Conservation (phyloP, 805 yeast genomes). For the Pichia rugopelliculosa region DNA sequence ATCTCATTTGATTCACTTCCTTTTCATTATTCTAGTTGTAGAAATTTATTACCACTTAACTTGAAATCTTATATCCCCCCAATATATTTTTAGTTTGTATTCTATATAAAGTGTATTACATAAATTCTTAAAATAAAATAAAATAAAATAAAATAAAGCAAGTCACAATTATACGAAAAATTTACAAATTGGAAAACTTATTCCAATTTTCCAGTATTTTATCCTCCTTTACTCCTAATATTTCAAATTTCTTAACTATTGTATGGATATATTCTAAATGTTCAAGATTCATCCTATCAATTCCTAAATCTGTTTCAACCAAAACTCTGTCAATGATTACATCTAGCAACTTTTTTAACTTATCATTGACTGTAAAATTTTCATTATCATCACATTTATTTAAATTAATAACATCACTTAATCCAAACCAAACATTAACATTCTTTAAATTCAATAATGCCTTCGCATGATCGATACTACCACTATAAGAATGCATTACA, state of each 20-base stretch:
- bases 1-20: too few relatives aligned
- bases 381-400: conserved; percentile 11
- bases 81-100: not conserved
- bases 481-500: conserved; percentile 80
- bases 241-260: not conserved
- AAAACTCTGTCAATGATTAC: conserved; percentile 29
- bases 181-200: not conserved
- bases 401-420: conserved; percentile 24
- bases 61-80: too few relatives aligned
- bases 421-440: conserved; percentile 31
- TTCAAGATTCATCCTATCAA: conserved; percentile 19
- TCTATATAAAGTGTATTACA: not conserved
- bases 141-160: too few relatives aligned
- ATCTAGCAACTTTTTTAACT: conserved; percentile 7
- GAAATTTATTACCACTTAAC: too few relatives aligned
- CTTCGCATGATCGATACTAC: conserved; percentile 63
- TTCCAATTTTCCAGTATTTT: conserved; percentile 2
- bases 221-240: not conserved
- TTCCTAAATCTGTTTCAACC: conserved; percentile 46
- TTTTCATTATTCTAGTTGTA: too few relatives aligned
- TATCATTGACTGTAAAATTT: not conserved
- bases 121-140: too few relatives aligned
- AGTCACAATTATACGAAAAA: not conserved
- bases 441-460: conserved; percentile 37
- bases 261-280: not conserved